phyloP scores from a whole-genome alignment of 805 yeast species.

The Barnettozyma pratensis region DNA sequence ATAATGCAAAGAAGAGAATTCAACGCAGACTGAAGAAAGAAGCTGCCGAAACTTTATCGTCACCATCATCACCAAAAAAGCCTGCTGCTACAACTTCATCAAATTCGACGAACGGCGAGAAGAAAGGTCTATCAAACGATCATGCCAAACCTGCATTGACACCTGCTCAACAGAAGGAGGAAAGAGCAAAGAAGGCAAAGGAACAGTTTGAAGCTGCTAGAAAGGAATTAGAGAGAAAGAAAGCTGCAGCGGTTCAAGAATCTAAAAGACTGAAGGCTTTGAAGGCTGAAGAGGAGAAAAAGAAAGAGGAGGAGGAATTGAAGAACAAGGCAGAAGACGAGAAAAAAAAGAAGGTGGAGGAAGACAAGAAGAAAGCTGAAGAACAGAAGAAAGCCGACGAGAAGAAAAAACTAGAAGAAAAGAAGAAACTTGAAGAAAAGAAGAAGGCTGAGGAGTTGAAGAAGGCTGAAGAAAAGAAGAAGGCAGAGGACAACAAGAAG shows the following conservation, averaged over 20 bases:
- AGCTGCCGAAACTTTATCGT: neutral
- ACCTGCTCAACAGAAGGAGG: neutral
- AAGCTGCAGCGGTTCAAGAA: neutral
- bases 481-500: no score
- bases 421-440: no score
- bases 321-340: neutral
- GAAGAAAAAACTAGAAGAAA: neutral
- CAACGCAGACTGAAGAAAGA: neutral
- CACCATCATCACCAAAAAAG: neutral
- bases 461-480: no score
- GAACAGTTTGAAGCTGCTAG: constrained; percentile 6
- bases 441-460: no score
- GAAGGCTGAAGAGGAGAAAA: neutral
- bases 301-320: neutral
- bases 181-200: neutral
- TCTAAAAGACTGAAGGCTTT: neutral
- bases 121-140: no score
- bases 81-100: neutral
- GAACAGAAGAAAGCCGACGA: neutral
- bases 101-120: no score
- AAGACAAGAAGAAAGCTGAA: neutral
- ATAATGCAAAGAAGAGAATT: constrained; percentile 2
- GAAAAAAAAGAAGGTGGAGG: neutral
- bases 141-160: neutral
- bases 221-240: constrained; percentile 3